phyloP scores from a whole-genome alignment of 306 rosid genomes.

The Medicago ruthenica region DNA sequence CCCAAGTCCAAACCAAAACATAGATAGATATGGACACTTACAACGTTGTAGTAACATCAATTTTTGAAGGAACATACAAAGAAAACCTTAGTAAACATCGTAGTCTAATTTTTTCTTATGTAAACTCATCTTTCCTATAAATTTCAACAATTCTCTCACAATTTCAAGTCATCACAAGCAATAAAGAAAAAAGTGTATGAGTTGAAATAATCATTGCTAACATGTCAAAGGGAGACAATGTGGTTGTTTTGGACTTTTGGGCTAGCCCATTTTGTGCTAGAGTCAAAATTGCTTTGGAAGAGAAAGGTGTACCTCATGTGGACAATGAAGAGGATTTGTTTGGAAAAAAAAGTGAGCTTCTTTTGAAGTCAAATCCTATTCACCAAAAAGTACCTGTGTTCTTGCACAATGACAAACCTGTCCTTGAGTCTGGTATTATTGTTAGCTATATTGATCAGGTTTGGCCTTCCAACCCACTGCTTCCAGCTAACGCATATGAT shows the following conservation, averaged over 20 bases:
- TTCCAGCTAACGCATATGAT: constrained; percentile 61
- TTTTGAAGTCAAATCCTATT: constrained; percentile 64
- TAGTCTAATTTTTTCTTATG: background rate
- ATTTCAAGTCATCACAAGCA: constrained; percentile 26
- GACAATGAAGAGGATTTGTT: constrained; percentile 61
- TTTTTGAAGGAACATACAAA: constrained; percentile 27
- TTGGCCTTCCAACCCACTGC: constrained; percentile 61
- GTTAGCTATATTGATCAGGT: constrained; percentile 59
- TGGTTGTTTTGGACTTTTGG: constrained; percentile 59
- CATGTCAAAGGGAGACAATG: constrained; percentile 58
- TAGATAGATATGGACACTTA: constrained; percentile 28
- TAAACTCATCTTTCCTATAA: constrained; percentile 33
- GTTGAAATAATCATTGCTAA: background rate
- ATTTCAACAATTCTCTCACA: constrained; percentile 25
- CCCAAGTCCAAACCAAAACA: constrained; percentile 26
- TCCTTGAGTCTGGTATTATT: constrained; percentile 59
- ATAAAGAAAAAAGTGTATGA: constrained; percentile 7
- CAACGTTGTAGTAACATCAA: constrained; percentile 34
- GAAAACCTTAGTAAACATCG: constrained; percentile 10
- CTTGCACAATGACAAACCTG: constrained; percentile 59
- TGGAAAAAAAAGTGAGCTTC: constrained; percentile 69
- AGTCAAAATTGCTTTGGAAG: constrained; percentile 66
- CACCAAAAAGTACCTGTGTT: constrained; percentile 70
- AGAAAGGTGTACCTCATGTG: constrained; percentile 56
- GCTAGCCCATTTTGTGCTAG: constrained; percentile 65